Base-by-base conservation (phyloP, 495 filamentous ascomycete species). In the Penicillium lividum region DNA sequence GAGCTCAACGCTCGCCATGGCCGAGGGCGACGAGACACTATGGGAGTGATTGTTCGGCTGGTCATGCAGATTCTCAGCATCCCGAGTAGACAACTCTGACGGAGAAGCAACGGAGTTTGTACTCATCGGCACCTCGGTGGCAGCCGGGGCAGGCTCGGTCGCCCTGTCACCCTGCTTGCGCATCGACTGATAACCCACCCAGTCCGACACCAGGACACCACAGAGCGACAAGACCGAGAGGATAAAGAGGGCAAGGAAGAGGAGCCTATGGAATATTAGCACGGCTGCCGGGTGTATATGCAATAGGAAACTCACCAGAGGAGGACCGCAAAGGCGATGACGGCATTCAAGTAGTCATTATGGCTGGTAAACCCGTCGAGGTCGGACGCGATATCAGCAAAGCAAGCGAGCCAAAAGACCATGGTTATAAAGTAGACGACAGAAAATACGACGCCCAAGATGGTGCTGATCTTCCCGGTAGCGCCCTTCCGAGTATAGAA, bases 341-440 rank as follows among this genome's bases (percentile, higher is more conserved):
- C 34, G 1, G 71, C 69, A 29, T 63, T 65, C 10, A 64, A 50
- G 48, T 66, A 65, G 45, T 61, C 60, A 34, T 25, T 64, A 5
- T 10, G 44, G 48, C 46, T 63, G 25, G 25, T 42, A 18, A 3
- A 16, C 3, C 59, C 63, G 22, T 42, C 52, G 7, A 70, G 56
- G 2, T 55, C 4, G 22, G 45, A 54, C 10, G 56, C 69, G 18
- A 73, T 55, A 54, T 73, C 69, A 33, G 71, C 71, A 47, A 73
- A 73, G 31, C 57, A 45, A 10, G 69, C 71, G 54, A 73, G 51
- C 71, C 71, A 73, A 42, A 73, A 73, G 16, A 72, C 65, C 59
- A 63, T 67, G 7, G 65, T 73, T 31, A 73, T 29, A 45, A 68
- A 68, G 54, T 68, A 70, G 16, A 64, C n/a, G 3, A 61, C 51